Conservation (phyloP, 768 basidiomycete genomes). For the Hysterangium stoloniferum region DNA sequence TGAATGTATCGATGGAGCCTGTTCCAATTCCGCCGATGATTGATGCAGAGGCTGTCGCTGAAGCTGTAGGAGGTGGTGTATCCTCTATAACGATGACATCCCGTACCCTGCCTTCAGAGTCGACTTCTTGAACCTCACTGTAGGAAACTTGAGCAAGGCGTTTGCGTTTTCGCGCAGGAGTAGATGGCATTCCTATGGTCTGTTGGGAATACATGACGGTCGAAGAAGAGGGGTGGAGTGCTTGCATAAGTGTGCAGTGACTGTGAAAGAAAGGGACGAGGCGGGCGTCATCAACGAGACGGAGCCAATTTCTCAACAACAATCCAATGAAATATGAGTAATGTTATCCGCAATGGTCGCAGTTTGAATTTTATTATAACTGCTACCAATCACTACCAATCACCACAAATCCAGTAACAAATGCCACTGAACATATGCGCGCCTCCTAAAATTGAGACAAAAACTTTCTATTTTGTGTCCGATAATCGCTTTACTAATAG, state of each 20-base stretch:
- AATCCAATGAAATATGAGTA: background rate
- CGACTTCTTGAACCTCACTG: conserved; percentile 84
- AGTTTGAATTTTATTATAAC: too few relatives aligned
- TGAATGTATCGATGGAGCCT: conserved; percentile 28
- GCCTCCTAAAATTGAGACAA: too few relatives aligned
- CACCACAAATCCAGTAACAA: too few relatives aligned
- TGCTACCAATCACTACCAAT: too few relatives aligned
- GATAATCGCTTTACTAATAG: too few relatives aligned
- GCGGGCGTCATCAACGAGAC: conserved; percentile 12
- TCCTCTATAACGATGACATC: conserved; percentile 93
- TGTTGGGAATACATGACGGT: conserved; percentile 11
- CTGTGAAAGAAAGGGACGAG: conserved; percentile 12
- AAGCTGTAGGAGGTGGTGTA: conserved; percentile 58
- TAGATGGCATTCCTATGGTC: conserved; percentile 10
- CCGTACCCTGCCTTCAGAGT: conserved; percentile 63
- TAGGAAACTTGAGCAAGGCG: conserved; percentile 79
- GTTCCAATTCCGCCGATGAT: conserved; percentile 36
- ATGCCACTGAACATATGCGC: too few relatives aligned
- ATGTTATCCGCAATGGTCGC: too few relatives aligned
- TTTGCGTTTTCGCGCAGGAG: conserved; percentile 53
- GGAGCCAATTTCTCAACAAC: conserved; percentile 9
- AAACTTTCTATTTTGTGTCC: too few relatives aligned
- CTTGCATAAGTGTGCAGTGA: conserved; percentile 9
- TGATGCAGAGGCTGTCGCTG: conserved; percentile 51
- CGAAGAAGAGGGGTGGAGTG: conserved; percentile 9